Conservation (phyloP, 495 filamentous ascomycete species). For the Penicillium cataractarum region DNA sequence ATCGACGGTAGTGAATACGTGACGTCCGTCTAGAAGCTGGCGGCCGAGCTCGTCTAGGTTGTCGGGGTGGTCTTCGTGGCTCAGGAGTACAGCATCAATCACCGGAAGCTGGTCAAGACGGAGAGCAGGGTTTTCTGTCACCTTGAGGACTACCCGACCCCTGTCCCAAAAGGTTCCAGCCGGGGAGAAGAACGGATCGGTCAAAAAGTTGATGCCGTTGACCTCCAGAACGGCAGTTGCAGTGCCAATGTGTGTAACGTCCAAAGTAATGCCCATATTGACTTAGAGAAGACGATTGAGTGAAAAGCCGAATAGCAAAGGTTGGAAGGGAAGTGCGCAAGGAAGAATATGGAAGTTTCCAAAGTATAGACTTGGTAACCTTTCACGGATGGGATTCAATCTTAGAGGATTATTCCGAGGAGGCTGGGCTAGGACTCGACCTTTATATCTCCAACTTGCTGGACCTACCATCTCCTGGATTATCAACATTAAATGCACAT, state of each 20-base stretch:
- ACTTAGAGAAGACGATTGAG: no score
- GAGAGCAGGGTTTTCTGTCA: slow-evolving; percentile 40
- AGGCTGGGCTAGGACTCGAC: no score
- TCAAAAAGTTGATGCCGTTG: slow-evolving; percentile 50
- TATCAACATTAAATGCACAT: no score
- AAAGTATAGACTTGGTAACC: no score
- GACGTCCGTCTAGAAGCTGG: slow-evolving; percentile 50
- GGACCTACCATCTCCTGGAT: no score
- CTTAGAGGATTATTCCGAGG: no score
- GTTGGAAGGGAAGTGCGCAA: no score
- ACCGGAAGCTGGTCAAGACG: slow-evolving; percentile 43
- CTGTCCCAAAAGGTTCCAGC: slow-evolving; percentile 43
- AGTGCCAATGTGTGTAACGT: slow-evolving; percentile 52
- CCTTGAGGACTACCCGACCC: slow-evolving; percentile 39
- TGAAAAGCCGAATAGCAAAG: no score
- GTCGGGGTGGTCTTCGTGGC: slow-evolving; percentile 59
- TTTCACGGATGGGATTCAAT: no score
- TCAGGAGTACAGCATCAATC: slow-evolving; percentile 56
- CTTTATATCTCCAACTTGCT: no score
- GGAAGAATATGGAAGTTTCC: no score
- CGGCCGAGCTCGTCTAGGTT: slow-evolving; percentile 52
- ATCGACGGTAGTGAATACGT: slow-evolving; percentile 54
- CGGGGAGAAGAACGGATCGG: slow-evolving; percentile 58
- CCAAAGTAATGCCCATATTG: not conserved
- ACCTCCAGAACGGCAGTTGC: slow-evolving; percentile 55